Evolutionary conservation across 768 basidiomycete species (phyloP).

Genomic region (Butyriboletus loyo): DNA sequence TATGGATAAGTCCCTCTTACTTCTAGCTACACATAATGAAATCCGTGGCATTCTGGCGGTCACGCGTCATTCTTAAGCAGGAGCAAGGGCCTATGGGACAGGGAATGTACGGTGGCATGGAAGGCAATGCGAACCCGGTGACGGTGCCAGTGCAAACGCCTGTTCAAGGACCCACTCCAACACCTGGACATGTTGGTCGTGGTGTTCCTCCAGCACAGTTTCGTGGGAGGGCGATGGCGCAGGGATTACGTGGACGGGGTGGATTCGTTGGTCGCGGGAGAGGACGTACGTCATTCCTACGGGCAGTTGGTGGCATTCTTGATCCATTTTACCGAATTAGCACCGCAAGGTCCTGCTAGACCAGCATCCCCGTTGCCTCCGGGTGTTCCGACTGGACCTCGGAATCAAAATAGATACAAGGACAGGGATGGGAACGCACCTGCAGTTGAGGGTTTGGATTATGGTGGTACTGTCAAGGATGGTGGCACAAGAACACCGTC

Average conservation of each 20-base stretch:
- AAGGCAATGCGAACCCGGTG: conserved; percentile 47
- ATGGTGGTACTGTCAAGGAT: conserved; percentile 60
- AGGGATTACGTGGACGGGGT: conserved; percentile 44
- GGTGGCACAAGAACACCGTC: conserved; percentile 50
- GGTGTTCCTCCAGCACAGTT: conserved; percentile 39
- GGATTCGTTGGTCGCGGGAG: conserved; percentile 39
- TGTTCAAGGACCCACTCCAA: conserved; percentile 29
- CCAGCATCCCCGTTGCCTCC: conserved; percentile 85
- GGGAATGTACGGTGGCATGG: conserved; percentile 68
- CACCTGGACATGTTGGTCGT: conserved; percentile 29
- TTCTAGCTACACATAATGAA: conserved; percentile 36
- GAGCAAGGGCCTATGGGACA: conserved; percentile 62
- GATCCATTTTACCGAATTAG: conserved; percentile 11
- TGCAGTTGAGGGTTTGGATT: conserved; percentile 86
- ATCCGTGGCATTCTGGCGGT: conserved; percentile 32
- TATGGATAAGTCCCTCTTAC: conserved; percentile 37
- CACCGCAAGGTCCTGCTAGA: conserved; percentile 57
- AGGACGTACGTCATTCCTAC: conserved; percentile 33
- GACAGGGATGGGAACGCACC: conserved; percentile 83
- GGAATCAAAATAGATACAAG: conserved; percentile 89
- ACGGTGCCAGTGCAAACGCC: conserved; percentile 39
- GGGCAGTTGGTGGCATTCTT: background rate
- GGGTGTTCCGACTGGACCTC: conserved; percentile 82
- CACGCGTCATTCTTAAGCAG: conserved; percentile 36
- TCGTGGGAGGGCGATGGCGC: conserved; percentile 43